A percentile compares a stretch with the other conserved stretches of the same genome.
Evolutionary conservation across 2,329 filamentous ascomycete species (phyloP).

Genomic region (Coniella vitis): DNA sequence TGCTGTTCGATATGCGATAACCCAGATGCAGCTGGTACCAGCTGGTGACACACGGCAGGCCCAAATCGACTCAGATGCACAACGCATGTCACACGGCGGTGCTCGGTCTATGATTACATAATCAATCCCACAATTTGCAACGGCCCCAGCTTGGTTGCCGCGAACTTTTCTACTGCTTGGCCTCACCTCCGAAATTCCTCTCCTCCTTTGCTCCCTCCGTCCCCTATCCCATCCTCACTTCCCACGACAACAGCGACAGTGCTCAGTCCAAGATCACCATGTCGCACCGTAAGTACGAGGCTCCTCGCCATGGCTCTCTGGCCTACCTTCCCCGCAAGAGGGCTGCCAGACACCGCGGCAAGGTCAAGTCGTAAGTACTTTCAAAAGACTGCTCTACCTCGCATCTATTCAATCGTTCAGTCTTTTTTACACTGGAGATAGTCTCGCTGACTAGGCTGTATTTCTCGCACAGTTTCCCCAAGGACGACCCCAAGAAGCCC

Average conservation of each 20-base stretch:
- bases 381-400: conserved; percentile 4
- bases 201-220: conserved; percentile 3
- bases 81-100: background rate
- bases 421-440: background rate
- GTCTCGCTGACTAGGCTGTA: background rate
- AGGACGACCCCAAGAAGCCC: conserved; percentile 99
- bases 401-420: background rate
- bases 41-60: background rate
- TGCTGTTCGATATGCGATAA: too few relatives aligned
- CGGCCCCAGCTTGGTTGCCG: conserved; percentile 1
- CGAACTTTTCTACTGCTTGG: conserved; percentile 7
- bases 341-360: conserved; percentile 87
- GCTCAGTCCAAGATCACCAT: conserved; percentile 21
- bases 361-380: conserved; percentile 88
- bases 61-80: background rate
- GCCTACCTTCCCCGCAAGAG: conserved; percentile 86
- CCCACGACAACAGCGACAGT: conserved; percentile 15
- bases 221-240: conserved; percentile 5
- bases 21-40: background rate
- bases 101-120: background rate
- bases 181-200: conserved; percentile 3
- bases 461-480: conserved; percentile 72
- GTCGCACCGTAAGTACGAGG: conserved; percentile 61
- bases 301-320: conserved; percentile 90
- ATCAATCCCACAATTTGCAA: conserved; percentile 10